A percentile compares a stretch with the other conserved stretches of the same genome.
These are phyloP conservation scores for Pterulicium gracile DNA, from an alignment of 1,284 basidiomycete genomes.

Conservation along the genomic window DNA sequence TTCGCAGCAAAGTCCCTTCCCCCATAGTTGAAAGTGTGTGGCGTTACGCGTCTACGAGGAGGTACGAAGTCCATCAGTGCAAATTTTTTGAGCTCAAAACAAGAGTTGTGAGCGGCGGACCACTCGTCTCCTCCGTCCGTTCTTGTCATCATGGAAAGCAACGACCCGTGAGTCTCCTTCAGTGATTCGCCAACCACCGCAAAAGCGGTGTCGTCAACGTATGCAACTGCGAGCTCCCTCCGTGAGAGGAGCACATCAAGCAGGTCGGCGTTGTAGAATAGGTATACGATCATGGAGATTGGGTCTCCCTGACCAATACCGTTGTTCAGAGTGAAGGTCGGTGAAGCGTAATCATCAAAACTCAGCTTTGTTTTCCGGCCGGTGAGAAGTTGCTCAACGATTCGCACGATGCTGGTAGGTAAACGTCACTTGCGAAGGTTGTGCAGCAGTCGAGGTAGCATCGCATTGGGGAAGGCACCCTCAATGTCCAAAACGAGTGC, in stretches of 20 bases:
- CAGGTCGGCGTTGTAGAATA: constrained; percentile 14
- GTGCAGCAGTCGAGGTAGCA: constrained; percentile 16
- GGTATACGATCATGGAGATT: constrained; percentile 14
- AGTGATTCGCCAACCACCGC: no score
- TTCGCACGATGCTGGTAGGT: constrained; percentile 9
- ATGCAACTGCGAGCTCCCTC: constrained; percentile 7
- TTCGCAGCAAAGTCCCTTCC: no score
- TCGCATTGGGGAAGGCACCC: constrained; percentile 21
- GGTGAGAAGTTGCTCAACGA: constrained; percentile 4
- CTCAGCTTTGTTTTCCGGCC: constrained; percentile 8
- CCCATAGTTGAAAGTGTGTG: constrained; percentile 3
- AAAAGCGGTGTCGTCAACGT: constrained; percentile 10
- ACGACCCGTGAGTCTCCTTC: no score
- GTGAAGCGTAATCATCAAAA: constrained; percentile 12
- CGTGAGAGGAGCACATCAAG: constrained; percentile 9
- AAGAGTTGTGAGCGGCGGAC: constrained; percentile 6
- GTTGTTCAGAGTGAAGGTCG: constrained; percentile 7
- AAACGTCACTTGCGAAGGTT: constrained; percentile 19
- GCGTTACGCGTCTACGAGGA: neutral
- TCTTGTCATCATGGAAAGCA: no score
- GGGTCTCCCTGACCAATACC: no score
- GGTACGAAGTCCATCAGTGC: constrained; percentile 14
- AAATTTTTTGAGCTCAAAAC: constrained; percentile 13
- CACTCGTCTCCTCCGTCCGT: no score
- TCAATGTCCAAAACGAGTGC: constrained; percentile 22